phyloP scores from a whole-genome alignment of 495 filamentous ascomycete genomes.

The Evernia prunastri region DNA sequence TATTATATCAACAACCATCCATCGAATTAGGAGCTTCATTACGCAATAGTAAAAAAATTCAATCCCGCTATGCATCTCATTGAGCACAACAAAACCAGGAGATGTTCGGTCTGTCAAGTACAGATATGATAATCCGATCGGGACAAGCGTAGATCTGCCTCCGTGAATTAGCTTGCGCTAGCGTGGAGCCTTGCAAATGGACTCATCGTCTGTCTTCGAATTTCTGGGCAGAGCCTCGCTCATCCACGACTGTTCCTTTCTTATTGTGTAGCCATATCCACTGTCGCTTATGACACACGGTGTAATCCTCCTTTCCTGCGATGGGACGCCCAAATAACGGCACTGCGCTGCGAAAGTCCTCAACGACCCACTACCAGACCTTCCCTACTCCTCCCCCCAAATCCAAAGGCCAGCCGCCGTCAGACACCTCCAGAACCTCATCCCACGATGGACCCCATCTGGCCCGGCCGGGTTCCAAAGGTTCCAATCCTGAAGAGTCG shows the following conservation, averaged over 20 bases:
- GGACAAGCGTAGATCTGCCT: slow-evolving; percentile 4
- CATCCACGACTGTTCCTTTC: not conserved
- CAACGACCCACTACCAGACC: slow-evolving; percentile 82
- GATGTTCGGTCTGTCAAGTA: not conserved
- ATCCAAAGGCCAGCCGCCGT: slow-evolving; percentile 59
- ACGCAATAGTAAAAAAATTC: too few relatives aligned
- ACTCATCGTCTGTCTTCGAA: not conserved
- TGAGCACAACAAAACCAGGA: not conserved
- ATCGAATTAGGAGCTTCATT: not conserved
- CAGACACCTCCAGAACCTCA: slow-evolving; percentile 35
- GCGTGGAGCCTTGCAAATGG: not conserved
- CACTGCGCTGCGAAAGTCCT: slow-evolving; percentile 51
- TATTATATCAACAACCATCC: not conserved
- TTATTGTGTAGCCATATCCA: not conserved
- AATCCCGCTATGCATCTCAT: too few relatives aligned
- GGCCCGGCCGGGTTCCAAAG: slow-evolving; percentile 29
- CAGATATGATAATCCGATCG: not conserved
- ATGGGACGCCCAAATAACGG: slow-evolving; percentile 18
- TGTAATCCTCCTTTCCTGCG: not conserved
- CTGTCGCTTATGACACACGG: slow-evolving; percentile 2
- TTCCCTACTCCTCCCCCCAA: slow-evolving; percentile 87
- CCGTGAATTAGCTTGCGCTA: not conserved
- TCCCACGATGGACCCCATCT: slow-evolving; percentile 26
- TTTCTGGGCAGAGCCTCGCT: not conserved
- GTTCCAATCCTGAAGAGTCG: slow-evolving; percentile 39